Base-by-base conservation (phyloP, 441 rosid genomes). In the Hura crepitans region DNA sequence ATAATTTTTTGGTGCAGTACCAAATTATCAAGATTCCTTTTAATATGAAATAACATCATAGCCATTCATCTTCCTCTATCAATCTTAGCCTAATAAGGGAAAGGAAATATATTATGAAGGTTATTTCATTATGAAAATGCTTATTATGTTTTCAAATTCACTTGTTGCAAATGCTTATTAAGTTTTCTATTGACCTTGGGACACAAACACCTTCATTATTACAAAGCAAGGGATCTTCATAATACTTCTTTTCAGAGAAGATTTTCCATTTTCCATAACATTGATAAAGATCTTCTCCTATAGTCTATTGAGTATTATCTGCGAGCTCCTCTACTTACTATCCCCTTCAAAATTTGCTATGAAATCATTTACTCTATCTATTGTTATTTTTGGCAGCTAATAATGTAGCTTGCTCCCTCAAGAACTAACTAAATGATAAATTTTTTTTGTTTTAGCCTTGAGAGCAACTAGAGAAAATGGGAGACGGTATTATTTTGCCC, bases 11-110 rank as follows among this genome's bases (percentile, higher is more conserved):
- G 31, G 62, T 39, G 50, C 69, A n/a, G 39, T 88, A 90, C 97
- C 97, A 95, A 78, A 81, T 68, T 74, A 72, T 92, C 97, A 42
- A 78, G 80, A 78, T 77, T 81, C 70, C 88, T 93, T 81, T 95
- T 97, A 10, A 95, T 79, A 55, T 89, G 99, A 81, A 95, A 89
- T 70, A 95, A 73, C 89, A 92, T 87, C 73, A 92, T 97, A 42
- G 93, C 92, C 85, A 95, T 80, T 79, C 97, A 97, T 76, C 91
- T 84, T 77, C 93, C 96, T 78, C 88, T 85, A 71, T 95, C 97
- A 74, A 84, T 85, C 81, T 95, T 97, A 31, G 91, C 92, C 99
- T 95, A 72, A 66, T 56, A 46, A 62, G 10, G 18, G 74, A 58
- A 72, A 62, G 69, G 49, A 33, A 58, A 66, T 9, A 49, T 56